phyloP scores from a whole-genome alignment of 1,139 yeast species.

The Saccharomycopsis phalli region DNA sequence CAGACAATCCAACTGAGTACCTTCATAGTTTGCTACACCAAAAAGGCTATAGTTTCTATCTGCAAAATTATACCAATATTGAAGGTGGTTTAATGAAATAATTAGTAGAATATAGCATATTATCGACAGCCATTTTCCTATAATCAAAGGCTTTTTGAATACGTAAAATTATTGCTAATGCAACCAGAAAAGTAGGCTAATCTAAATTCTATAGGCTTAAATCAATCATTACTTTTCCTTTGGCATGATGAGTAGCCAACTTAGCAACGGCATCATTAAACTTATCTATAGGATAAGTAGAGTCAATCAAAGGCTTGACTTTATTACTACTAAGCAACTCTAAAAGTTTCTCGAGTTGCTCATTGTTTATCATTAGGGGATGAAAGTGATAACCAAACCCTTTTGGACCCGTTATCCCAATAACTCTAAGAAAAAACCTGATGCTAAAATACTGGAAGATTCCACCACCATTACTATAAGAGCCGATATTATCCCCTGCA shows the following conservation, averaged over 20 bases:
- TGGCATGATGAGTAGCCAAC: conserved; percentile 39
- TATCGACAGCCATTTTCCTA: no score
- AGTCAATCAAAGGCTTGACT: conserved; percentile 42
- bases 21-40: no score
- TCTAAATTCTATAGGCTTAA: no score
- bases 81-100: no score
- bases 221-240: conserved; percentile 56
- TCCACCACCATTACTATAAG: no score
- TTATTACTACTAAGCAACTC: conserved; percentile 35
- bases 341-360: conserved; percentile 27
- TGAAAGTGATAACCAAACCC: neutral
- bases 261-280: conserved; percentile 41
- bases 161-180: no score
- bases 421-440: neutral
- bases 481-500: conserved; percentile 48
- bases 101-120: no score
- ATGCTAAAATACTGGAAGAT: neutral
- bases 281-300: conserved; percentile 41
- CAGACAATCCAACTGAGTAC: no score
- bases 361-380: neutral
- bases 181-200: no score
- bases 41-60: no score
- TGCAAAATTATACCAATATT: no score
- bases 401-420: neutral
- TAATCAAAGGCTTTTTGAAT: no score